Evolutionary conservation across 2,329 filamentous ascomycete species (phyloP), one percentile per base, ranked within the genome.

Genomic region (Monilinia laxa): DNA sequence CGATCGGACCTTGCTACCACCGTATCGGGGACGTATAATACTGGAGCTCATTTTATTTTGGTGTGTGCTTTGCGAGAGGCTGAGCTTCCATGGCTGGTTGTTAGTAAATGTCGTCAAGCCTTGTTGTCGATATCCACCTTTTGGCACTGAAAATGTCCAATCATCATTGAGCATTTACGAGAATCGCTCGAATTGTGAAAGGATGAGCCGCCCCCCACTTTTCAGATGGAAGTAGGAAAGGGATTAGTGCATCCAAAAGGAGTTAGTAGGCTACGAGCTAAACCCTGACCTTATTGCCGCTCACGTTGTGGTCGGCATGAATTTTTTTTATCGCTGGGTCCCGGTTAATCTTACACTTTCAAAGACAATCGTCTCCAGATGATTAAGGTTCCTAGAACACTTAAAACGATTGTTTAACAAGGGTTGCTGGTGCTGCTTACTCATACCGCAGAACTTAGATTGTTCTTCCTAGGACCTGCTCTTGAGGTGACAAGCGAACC

Each of bases 1-100:
- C 14, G 45, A 62, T 23, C n/a, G 52, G 35, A 66, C 64, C 35
- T 38, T 54, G 35, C 54, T 65, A 58, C 62, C 62, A 35, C 62
- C 42, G 25, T 58, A 65, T 58, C 62, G 40, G 23, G 31, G 28
- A 16, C 31, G 31, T 12, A 58, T 57, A 58, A 65, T 49, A 40
- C 47, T 58, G 28, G 20, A 38, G 63, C 45, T 52, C 54, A 59
- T 65, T 11, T 25, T 40, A 16, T 23, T 58, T 38, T 49, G 14
- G 42, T 42, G 23, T 6, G 35, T 47, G 12, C 28, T 51, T 23
- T 23, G 35, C 42, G 45, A n/a, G 6, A 47, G 20, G 31, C 31
- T 40, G 49, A 52, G 23, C 23, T 23, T 20, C 28, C 56, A 45
- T 11, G 56, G 18, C 38, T 20, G 40, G 45, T 31, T 31, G 28